phyloP scores from a whole-genome alignment of 495 filamentous ascomycete species.

The Penicillium arizonense region DNA sequence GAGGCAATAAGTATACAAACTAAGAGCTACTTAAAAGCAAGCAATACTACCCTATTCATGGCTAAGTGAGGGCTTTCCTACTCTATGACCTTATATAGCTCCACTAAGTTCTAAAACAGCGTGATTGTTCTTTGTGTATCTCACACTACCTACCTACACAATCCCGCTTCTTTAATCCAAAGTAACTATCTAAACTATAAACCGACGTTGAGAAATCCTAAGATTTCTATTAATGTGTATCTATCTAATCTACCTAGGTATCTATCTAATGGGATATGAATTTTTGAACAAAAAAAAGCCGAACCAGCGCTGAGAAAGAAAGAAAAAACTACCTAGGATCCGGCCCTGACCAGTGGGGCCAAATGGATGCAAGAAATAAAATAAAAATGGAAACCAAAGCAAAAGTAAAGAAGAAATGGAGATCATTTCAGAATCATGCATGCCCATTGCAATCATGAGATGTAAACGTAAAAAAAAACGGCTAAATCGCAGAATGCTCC shows the following conservation, averaged over 20 bases:
- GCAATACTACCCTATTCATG: no score
- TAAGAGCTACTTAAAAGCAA: no score
- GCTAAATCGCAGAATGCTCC: constrained; percentile 8
- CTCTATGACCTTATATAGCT: no score
- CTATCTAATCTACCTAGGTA: constrained; percentile 33
- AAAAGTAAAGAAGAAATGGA: not conserved
- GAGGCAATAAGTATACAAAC: no score
- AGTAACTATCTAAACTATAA: no score
- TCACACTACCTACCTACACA: no score
- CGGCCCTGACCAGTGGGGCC: constrained; percentile 4
- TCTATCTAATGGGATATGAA: constrained; percentile 7
- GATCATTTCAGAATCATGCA: constrained; percentile 5
- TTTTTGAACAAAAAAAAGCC: constrained; percentile 8
- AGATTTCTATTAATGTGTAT: constrained; percentile 8
- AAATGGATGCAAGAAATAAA: constrained; percentile 5
- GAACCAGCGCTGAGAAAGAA: constrained; percentile 9
- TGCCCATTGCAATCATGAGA: constrained; percentile 6
- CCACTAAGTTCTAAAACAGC: no score
- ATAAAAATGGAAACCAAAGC: not conserved
- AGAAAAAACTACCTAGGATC: constrained; percentile 7
- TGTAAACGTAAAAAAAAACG: constrained; percentile 5
- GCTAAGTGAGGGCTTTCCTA: no score
- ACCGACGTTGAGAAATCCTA: not conserved
- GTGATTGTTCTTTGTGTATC: no score
- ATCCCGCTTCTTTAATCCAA: no score